Percentiles rank a stretch among this genome's conserved stretches.
Evolutionary conservation across 1,139 yeast genomes (phyloP).

Genomic region (Saccharomycopsis hybrid): DNA sequence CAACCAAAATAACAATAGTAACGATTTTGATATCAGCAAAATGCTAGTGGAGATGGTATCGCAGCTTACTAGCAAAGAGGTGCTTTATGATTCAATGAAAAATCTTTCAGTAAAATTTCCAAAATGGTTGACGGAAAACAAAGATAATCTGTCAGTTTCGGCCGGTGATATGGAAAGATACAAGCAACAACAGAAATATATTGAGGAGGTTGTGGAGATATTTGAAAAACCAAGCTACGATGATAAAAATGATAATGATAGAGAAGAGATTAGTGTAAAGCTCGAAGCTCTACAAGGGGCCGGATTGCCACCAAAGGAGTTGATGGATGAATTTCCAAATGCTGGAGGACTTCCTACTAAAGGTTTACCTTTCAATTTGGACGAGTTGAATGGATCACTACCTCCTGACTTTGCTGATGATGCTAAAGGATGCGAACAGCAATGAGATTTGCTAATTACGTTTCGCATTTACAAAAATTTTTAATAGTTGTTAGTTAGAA

Average conservation of each 20-base stretch:
- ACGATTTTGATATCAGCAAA: constrained; percentile 52
- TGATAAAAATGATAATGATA: constrained; percentile 44
- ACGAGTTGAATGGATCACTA: constrained; percentile 1
- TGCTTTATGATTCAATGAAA: constrained; percentile 81
- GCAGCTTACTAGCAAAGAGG: constrained; percentile 80
- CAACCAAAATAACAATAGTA: constrained; percentile 39
- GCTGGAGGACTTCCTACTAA: constrained; percentile 1
- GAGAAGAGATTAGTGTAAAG: constrained; percentile 48
- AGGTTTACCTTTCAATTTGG: constrained; percentile 10
- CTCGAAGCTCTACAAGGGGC: constrained; percentile 70
- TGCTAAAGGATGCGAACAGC: constrained; percentile 13
- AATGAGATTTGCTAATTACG: not conserved
- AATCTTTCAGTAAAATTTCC: constrained; percentile 64
- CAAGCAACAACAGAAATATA: constrained; percentile 47
- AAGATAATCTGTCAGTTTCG: constrained; percentile 35
- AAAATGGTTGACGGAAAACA: constrained; percentile 36
- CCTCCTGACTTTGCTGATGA: not conserved
- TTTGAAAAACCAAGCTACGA: constrained; percentile 52
- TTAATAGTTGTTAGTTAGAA: too few relatives aligned
- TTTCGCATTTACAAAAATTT: too few relatives aligned
- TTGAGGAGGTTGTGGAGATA: constrained; percentile 46
- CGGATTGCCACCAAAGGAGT: constrained; percentile 84
- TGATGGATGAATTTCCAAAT: constrained; percentile 52
- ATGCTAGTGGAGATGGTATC: constrained; percentile 73
- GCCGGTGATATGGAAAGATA: constrained; percentile 47